A percentile compares a stretch with the other conserved stretches of the same genome.
Conservation (phyloP, 2,329 filamentous ascomycete species). For the Paraphaeosphaeria sporulosa region DNA sequence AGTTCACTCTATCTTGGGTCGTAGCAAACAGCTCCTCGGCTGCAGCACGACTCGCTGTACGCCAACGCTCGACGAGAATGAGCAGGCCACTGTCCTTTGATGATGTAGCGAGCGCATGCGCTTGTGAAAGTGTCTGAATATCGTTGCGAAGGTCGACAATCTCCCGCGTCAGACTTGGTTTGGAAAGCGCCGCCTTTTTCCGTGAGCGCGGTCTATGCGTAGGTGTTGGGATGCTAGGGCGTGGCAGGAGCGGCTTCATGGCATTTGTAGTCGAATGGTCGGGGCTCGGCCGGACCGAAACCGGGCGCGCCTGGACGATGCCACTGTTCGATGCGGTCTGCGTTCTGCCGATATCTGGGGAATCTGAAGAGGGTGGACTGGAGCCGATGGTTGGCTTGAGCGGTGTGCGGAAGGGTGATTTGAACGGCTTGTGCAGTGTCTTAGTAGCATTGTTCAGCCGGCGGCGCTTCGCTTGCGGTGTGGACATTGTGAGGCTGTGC, state of each 20-base stretch:
- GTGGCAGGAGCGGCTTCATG: constrained; percentile 27
- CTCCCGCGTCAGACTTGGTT: constrained; percentile 39
- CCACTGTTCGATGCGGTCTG: not conserved
- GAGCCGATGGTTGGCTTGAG: constrained; percentile 34
- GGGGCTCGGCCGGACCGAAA: constrained; percentile 22
- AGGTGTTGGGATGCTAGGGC: constrained; percentile 19
- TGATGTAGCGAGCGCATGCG: constrained; percentile 47
- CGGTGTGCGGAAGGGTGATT: constrained; percentile 69
- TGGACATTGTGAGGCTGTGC: constrained; percentile 49
- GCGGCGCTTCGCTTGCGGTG: constrained; percentile 67
- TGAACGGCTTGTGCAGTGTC: constrained; percentile 74
- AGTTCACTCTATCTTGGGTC: constrained; percentile 66
- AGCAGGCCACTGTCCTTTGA: constrained; percentile 63
- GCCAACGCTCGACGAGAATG: constrained; percentile 67
- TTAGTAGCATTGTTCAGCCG: constrained; percentile 65
- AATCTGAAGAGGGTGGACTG: constrained; percentile 36
- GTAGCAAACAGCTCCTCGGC: constrained; percentile 72
- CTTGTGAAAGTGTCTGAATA: constrained; percentile 52
- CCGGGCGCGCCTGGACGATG: constrained; percentile 6
- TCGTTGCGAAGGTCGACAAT: constrained; percentile 46
- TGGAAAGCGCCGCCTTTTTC: constrained; percentile 26
- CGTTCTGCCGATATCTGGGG: constrained; percentile 16
- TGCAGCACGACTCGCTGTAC: constrained; percentile 64
- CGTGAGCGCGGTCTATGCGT: constrained; percentile 14
- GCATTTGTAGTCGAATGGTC: constrained; percentile 11